Percentiles rank a stretch among this genome's conserved stretches.
phyloP scores from a whole-genome alignment of 352 stramenopile species.

The Plasmopara viticola region DNA sequence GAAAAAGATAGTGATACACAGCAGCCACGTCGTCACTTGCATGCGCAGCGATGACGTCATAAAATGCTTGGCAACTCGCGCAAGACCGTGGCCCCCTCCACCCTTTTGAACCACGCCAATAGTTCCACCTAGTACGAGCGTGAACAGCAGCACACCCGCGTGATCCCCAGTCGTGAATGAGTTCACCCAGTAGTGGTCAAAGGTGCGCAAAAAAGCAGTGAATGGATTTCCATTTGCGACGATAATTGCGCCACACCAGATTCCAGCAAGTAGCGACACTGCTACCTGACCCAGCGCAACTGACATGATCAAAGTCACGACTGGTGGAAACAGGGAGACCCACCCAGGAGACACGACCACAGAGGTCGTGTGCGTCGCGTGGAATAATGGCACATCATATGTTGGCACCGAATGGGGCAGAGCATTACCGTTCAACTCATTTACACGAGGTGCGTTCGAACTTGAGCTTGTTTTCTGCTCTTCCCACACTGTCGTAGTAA shows the following conservation, averaged over 20 bases:
- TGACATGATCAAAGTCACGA: conserved; percentile 75
- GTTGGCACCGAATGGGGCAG: background rate
- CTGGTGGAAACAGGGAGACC: conserved; percentile 63
- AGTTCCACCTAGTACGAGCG: conserved; percentile 79
- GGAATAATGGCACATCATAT: conserved; percentile 25
- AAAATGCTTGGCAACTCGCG: conserved; percentile 68
- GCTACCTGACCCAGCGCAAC: conserved; percentile 72
- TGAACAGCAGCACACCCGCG: conserved; percentile 84
- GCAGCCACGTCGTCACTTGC: conserved; percentile 76
- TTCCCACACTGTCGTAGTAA: conserved; percentile 50
- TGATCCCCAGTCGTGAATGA: conserved; percentile 80
- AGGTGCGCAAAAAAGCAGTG: conserved; percentile 70
- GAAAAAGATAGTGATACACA: conserved; percentile 88
- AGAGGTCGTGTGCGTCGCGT: conserved; percentile 22
- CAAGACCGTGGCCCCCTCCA: conserved; percentile 79
- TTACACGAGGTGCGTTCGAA: background rate
- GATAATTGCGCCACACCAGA: conserved; percentile 85
- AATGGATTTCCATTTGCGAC: conserved; percentile 71
- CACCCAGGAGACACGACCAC: conserved; percentile 67
- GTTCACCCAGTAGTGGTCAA: conserved; percentile 85
- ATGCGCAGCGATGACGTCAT: conserved; percentile 80
- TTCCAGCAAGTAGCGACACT: conserved; percentile 70
- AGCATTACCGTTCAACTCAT: no score
- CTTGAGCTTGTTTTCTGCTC: background rate
- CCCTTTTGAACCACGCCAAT: conserved; percentile 88